Conservation (phyloP, 192 early-diverging fungal species). For the Paraglomus brasilianum region DNA sequence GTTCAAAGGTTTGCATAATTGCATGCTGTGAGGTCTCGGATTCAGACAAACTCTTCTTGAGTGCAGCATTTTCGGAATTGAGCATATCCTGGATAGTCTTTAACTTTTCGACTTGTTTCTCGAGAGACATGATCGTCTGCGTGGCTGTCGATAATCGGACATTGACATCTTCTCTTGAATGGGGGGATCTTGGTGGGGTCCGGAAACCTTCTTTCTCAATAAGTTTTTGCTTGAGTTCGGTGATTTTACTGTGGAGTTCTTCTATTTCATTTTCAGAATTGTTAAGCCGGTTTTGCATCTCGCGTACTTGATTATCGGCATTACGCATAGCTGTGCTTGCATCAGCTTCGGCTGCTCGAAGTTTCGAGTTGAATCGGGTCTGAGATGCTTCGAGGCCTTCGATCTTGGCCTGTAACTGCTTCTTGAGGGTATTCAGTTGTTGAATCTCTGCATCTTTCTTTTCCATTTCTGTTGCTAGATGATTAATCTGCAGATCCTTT, state of each 20-base stretch:
- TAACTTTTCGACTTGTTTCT: not conserved
- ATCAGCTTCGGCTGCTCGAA: conserved; percentile 5
- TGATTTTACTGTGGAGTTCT: not conserved
- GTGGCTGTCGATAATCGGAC: not conserved
- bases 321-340: not conserved
- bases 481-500: not conserved
- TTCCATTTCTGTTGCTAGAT: not conserved
- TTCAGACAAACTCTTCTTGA: not conserved
- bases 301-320: conserved; percentile 2
- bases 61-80: not conserved
- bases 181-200: not conserved
- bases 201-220: not conserved
- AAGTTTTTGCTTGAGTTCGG: conserved; percentile 6
- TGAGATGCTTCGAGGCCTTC: conserved; percentile 20
- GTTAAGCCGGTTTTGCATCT: not conserved
- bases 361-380: not conserved
- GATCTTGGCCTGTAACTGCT: conserved; percentile 5
- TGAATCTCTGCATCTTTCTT: conserved; percentile 17
- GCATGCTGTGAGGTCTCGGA: not conserved
- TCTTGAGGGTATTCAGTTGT: conserved; percentile 5
- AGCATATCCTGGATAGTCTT: not conserved
- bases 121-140: not conserved
- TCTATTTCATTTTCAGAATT: conserved; percentile 18
- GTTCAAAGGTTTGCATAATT: not conserved
- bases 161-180: not conserved